Conservation (phyloP, 257 asterid species). For the Nicotiana paniculata region DNA sequence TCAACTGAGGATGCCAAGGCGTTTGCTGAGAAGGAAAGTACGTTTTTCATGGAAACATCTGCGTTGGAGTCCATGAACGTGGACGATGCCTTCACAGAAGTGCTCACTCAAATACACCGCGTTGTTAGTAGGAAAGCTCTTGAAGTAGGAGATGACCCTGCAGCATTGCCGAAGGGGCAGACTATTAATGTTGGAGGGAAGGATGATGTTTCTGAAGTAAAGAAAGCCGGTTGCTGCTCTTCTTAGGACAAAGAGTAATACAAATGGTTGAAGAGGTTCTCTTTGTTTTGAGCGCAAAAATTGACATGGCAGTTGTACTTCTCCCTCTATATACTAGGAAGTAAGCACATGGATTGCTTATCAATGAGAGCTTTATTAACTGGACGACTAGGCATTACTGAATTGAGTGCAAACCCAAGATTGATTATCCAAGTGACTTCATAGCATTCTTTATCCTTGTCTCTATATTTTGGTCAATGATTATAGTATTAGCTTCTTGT, state of each 20-base stretch:
- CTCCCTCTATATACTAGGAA: not conserved
- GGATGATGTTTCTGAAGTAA: slow-evolving; percentile 10
- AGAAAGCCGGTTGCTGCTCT: slow-evolving; percentile 17
- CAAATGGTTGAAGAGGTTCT: not conserved
- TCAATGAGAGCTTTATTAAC: not conserved
- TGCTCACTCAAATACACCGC: slow-evolving; percentile 10
- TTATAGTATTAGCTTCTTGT: not conserved
- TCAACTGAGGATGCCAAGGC: not conserved
- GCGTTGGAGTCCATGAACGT: slow-evolving; percentile 12
- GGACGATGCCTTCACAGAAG: slow-evolving; percentile 13
- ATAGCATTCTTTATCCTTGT: not conserved
- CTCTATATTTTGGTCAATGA: not conserved
- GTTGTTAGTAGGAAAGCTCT: slow-evolving; percentile 13
- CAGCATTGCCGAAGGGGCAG: slow-evolving; percentile 10
- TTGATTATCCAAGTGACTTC: not conserved
- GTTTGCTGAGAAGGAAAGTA: slow-evolving; percentile 12
- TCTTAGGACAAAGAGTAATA: not conserved
- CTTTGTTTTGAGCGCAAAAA: not conserved
- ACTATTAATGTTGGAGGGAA: slow-evolving; percentile 5
- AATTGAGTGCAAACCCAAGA: not conserved
- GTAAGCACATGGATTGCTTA: not conserved
- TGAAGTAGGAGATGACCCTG: slow-evolving; percentile 9
- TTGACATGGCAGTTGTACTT: not conserved
- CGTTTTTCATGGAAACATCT: slow-evolving; percentile 15
- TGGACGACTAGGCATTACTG: not conserved